Evolutionary conservation across 768 basidiomycete genomes (phyloP), one percentile per base, ranked within the genome.

Genomic region (Amanita muscaria): DNA sequence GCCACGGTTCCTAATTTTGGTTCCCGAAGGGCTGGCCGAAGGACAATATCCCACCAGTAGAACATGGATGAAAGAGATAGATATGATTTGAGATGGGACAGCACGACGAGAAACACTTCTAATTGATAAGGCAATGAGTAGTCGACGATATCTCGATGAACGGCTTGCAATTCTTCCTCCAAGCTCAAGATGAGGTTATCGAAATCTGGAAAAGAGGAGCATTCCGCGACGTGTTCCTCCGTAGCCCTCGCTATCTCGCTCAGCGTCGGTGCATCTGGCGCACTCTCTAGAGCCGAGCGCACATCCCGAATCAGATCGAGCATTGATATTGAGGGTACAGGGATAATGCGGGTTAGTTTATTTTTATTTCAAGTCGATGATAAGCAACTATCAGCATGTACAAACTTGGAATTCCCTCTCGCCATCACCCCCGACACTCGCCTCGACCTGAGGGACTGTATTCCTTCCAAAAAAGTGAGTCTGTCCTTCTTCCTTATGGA

Each of bases 11-110:
- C 67, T 15, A 90, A 64, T 51, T 71, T 78, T 29, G 85, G 80
- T 57, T 88, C 80, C 38, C 84, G 79, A 43, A 90, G 67, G 22
- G 86, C 83, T 19, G 84, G 82, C 25, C 88, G 79, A 2, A 90
- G 68, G 21, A 85, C 70, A 25, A 84, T 71, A 58, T 90, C 86
- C 59, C 87, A 90, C 88, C 88, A 90, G 21, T 80, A 80, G 46
- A 88, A 81, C 44, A 88, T 67, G 19, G 83, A 83, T 5, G 69
- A 69, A 6, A 82, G 64, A 2, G 83, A 67, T 5, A 88, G 64
- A 22, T 84, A 67, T 10, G 80, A 73, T 8, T 67, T 66, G 21
- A 89, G 69, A 52, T 77, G 77, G 50, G 73, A 71, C 5, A 89
- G 68, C 14, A 85, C 70, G 19, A 73, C 69, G 9, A 90, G 69